Evolutionary conservation across 345 rosid genomes (phyloP), one percentile per base, ranked within the genome.

Genomic region (Xanthoceras sorbifolium): DNA sequence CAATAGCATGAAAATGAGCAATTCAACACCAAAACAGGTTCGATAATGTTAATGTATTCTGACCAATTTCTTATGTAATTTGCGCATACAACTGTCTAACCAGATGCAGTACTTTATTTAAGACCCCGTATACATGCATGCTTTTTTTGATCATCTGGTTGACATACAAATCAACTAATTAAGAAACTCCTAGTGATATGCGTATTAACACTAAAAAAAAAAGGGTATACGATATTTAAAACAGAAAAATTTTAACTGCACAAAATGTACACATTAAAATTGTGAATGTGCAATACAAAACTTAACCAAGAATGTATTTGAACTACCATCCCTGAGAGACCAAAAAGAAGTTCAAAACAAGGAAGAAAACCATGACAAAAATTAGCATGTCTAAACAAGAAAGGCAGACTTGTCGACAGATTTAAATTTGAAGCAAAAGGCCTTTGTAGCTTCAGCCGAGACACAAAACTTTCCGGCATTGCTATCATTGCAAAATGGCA

Each of bases 391-490:
- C 63, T 29, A 20, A 22, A 23, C 60, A 17, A 22, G 31, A 72
- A 52, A 38, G 57, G 15, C 29, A 66, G 87, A 73, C 64, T 78
- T 79, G 82, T 84, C 82, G 81, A 78, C 86, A 22, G 81, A 85
- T 85, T 10, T 67, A 82, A 71, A 48, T 50, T 25, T 34, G 64
- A 72, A 52, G 69, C 46, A 74, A 59, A 74, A 63, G 70, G 44
- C 15, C 78, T 83, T 57, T 42, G 40, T 25, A 62, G 59, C 36
- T 26, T 64, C 32, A 54, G 63, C 26, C 62, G 78, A 79, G 68
- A 73, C 38, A 59, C 69, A 81, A 81, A 79, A 77, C 50, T 71
- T 81, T 66, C 77, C 67, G 12, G 82, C 74, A 48, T 44, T 40
- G 28, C 42, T 36, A 26, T 64, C 23, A 10, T 3, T n/a, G 25